phyloP scores from a whole-genome alignment of 352 stramenopile species.

The Thalassiosira allenii region DNA sequence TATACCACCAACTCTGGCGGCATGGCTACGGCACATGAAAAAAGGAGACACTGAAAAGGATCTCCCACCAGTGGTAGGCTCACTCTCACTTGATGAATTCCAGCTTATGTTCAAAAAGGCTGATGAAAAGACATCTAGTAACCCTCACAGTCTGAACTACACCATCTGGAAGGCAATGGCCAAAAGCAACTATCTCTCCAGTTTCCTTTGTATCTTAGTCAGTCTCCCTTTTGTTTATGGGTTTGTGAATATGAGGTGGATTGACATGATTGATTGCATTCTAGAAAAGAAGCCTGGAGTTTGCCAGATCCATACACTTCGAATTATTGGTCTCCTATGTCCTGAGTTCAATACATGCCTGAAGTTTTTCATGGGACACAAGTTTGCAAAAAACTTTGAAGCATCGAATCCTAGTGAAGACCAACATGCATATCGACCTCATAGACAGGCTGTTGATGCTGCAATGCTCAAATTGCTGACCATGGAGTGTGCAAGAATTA shows the following conservation, averaged over 20 bases:
- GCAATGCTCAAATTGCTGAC: slow-evolving; percentile 3
- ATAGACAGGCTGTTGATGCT: not conserved
- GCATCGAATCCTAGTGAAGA: not conserved
- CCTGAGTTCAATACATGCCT: not conserved
- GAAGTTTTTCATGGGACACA: not conserved
- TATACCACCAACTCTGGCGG: not conserved
- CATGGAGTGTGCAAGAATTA: not conserved
- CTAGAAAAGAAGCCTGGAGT: slow-evolving; percentile 47
- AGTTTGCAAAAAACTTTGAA: not conserved
- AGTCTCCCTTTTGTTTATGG: slow-evolving; percentile 32
- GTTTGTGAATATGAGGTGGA: slow-evolving; percentile 26
- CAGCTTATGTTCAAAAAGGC: slow-evolving; percentile 7
- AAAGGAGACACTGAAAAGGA: not conserved
- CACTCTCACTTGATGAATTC: not conserved
- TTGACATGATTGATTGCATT: slow-evolving; percentile 40
- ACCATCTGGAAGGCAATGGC: slow-evolving; percentile 28
- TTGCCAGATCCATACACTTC: slow-evolving; percentile 40
- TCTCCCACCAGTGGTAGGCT: not conserved
- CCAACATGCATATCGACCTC: not conserved
- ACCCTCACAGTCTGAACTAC: slow-evolving; percentile 7
- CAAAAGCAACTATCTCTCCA: not conserved
- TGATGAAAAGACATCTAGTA: slow-evolving; percentile 10
- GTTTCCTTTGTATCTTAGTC: slow-evolving; percentile 25
- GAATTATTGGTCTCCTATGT: slow-evolving; percentile 51
- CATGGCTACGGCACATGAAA: slow-evolving; percentile 1